Conservation (phyloP, 257 asterid species). For the Solanum phureja region DNA sequence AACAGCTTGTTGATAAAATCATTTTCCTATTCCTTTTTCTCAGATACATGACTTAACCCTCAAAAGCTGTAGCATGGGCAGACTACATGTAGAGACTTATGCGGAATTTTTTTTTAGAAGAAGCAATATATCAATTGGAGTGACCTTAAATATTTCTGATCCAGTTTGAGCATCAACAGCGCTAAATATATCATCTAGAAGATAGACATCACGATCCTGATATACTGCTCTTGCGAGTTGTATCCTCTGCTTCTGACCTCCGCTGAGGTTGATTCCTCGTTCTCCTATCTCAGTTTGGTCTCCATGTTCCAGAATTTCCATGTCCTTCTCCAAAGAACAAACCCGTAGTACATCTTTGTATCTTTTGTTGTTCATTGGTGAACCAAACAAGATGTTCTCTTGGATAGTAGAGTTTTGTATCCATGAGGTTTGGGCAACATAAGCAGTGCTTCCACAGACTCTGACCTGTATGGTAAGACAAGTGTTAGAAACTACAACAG, state of each 20-base stretch:
- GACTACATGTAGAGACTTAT: not conserved
- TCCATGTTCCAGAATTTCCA: slow-evolving; percentile 54
- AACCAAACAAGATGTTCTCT: slow-evolving; percentile 68
- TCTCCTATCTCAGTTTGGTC: slow-evolving; percentile 75
- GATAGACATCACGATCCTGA: slow-evolving; percentile 60
- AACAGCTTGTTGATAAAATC: not conserved
- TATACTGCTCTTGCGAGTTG: slow-evolving; percentile 80
- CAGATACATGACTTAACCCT: not conserved
- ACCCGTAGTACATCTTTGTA: slow-evolving; percentile 38
- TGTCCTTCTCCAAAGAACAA: slow-evolving; percentile 57
- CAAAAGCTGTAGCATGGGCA: not conserved
- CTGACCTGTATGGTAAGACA: slow-evolving; percentile 30
- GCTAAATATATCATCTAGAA: slow-evolving; percentile 71
- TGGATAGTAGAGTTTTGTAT: slow-evolving; percentile 59
- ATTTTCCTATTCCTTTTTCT: not conserved
- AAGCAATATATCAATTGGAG: not conserved
- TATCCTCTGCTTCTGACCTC: slow-evolving; percentile 78
- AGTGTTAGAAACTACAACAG: not conserved
- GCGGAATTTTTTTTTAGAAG: too few species aligned
- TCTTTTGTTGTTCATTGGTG: slow-evolving; percentile 36
- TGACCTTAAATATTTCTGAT: slow-evolving; percentile 63
- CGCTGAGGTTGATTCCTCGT: slow-evolving; percentile 71
- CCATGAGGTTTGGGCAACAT: slow-evolving; percentile 71
- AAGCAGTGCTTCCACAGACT: slow-evolving; percentile 67
- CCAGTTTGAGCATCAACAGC: slow-evolving; percentile 97